Percentiles rank a stretch among this genome's conserved stretches.
Evolutionary conservation across 2,329 filamentous ascomycete species (phyloP).

Genomic region (Fusarium sp.): DNA sequence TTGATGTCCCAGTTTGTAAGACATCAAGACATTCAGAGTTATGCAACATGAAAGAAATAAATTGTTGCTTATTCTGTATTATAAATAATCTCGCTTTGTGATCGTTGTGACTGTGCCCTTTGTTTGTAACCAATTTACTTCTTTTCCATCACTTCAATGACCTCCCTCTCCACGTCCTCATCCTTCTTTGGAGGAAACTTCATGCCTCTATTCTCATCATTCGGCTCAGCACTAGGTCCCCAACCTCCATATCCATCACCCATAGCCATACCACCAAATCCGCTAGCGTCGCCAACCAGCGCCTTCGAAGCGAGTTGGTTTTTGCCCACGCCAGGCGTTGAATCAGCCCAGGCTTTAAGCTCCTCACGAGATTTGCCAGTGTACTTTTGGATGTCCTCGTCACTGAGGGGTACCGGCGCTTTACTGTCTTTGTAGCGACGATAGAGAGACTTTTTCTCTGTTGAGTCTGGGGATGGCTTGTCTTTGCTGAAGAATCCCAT

Average conservation of each 20-base stretch:
- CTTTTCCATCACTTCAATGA: background rate
- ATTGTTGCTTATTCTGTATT: background rate
- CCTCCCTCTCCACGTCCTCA: background rate
- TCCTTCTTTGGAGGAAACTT: conserved; percentile 51
- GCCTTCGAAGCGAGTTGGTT: conserved; percentile 55
- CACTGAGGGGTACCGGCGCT: conserved; percentile 48
- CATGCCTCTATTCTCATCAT: conserved; percentile 47
- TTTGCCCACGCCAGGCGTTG: conserved; percentile 54
- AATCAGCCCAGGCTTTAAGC: conserved; percentile 54
- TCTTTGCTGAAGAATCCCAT: conserved; percentile 15
- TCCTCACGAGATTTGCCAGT: conserved; percentile 54
- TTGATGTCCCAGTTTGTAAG: background rate
- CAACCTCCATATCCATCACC: conserved; percentile 52
- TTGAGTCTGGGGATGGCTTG: conserved; percentile 2
- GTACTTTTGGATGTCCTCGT: conserved; percentile 56
- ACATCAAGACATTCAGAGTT: background rate
- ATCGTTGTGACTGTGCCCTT: background rate
- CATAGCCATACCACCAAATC: conserved; percentile 48
- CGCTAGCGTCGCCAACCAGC: conserved; percentile 46
- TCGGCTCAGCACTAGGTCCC: conserved; percentile 48
- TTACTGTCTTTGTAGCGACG: conserved; percentile 50
- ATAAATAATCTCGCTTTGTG: background rate
- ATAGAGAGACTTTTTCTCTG: conserved; percentile 44
- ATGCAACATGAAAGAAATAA: conserved; percentile 9
- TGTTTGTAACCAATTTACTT: background rate